These are phyloP conservation scores for Patellifolia procumbens DNA, from an alignment of 179 eudicot species.

Conservation along the genomic window DNA sequence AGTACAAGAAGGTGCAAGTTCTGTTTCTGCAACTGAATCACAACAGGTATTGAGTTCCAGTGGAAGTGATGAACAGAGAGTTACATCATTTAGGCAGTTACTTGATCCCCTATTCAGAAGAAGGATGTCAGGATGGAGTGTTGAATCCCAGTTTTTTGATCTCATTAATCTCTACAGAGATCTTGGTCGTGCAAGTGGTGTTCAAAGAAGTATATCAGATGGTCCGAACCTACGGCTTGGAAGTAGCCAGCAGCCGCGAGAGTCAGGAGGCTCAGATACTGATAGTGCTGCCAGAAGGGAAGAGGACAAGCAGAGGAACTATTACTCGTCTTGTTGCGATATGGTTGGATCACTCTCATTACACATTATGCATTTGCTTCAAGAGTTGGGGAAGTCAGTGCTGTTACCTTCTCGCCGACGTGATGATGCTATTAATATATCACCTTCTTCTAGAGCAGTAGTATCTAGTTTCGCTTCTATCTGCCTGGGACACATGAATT, in stretches of 20 bases:
- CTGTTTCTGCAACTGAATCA: constrained; percentile 52
- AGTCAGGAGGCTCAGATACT: constrained; percentile 52
- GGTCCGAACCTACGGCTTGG: constrained; percentile 49
- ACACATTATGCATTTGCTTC: constrained; percentile 86
- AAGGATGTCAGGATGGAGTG: constrained; percentile 92
- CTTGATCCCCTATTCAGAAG: constrained; percentile 93
- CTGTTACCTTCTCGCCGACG: constrained; percentile 86
- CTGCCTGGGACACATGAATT: constrained; percentile 68
- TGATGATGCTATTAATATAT: constrained; percentile 71
- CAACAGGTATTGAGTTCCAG: constrained; percentile 42
- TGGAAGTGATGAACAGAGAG: constrained; percentile 77
- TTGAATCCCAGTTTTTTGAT: constrained; percentile 94
- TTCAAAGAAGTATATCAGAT: constrained; percentile 56
- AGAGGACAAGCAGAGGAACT: constrained; percentile 69
- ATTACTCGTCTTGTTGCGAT: constrained; percentile 78
- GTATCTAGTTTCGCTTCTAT: constrained; percentile 81
- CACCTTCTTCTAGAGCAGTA: constrained; percentile 81
- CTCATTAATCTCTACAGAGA: constrained; percentile 87
- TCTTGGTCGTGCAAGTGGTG: constrained; percentile 73
- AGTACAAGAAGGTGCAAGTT: constrained; percentile 39
- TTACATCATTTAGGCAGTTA: constrained; percentile 82
- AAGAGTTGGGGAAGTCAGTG: constrained; percentile 93
- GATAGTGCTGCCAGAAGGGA: constrained; percentile 49
- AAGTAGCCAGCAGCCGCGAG: constrained; percentile 48
- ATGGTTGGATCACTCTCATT: constrained; percentile 77